Percentiles rank a stretch among this genome's conserved stretches.
Conservation (phyloP, 768 basidiomycete genomes). For the Naganishia vaughanmartiniae region DNA sequence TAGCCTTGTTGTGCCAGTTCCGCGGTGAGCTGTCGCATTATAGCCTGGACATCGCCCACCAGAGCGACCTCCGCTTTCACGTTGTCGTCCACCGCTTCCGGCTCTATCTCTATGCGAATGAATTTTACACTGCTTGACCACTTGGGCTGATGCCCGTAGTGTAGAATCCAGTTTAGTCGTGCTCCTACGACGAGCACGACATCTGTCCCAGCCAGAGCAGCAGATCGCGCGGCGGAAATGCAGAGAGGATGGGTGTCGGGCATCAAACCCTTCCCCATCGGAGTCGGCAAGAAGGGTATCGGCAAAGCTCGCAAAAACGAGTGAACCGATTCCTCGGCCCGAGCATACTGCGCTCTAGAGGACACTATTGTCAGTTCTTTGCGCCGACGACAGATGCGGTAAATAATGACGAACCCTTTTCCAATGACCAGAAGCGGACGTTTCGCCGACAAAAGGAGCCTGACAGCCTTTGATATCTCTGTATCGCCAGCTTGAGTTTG, state of each 20-base stretch:
- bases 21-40: conserved; percentile 31
- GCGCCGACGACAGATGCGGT: neutral
- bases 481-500: conserved; percentile 10
- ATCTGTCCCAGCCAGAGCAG: conserved; percentile 34
- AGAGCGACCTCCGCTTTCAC: conserved; percentile 32
- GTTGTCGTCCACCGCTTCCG: conserved; percentile 34
- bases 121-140: conserved; percentile 35
- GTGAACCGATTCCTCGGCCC: conserved; percentile 28
- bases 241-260: conserved; percentile 35
- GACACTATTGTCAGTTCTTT: neutral
- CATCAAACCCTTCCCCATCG: conserved; percentile 38
- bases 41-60: conserved; percentile 30
- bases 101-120: conserved; percentile 34
- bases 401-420: conserved; percentile 30
- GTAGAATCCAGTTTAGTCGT: conserved; percentile 40
- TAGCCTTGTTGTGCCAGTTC: neutral
- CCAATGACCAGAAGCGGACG: conserved; percentile 37
- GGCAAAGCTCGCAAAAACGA: conserved; percentile 29
- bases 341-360: conserved; percentile 35
- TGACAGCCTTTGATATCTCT: conserved; percentile 27
- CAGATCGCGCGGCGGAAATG: conserved; percentile 36
- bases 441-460: conserved; percentile 32
- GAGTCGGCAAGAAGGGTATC: conserved; percentile 36
- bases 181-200: conserved; percentile 39
- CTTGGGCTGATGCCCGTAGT: conserved; percentile 35